These are phyloP conservation scores for Zangia roseola DNA, from an alignment of 768 basidiomycete species.

Conservation along the genomic window DNA sequence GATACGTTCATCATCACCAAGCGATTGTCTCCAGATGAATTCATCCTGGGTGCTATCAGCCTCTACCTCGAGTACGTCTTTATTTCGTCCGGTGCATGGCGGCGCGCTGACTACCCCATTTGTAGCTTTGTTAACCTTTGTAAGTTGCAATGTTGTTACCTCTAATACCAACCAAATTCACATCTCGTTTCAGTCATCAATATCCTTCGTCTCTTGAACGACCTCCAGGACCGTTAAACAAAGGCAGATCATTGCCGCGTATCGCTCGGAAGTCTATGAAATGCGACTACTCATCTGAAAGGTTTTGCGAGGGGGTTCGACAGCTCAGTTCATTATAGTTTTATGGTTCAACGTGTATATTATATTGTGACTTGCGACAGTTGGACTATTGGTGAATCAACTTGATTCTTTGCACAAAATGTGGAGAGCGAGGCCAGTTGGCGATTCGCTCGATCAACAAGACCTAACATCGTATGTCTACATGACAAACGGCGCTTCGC, in stretches of 20 bases:
- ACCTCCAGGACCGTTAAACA: conserved; percentile 42
- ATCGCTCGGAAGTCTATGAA: not conserved
- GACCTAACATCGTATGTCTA: not conserved
- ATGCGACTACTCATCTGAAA: not conserved
- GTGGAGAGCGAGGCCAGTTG: too few relatives aligned
- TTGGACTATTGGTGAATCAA: conserved; percentile 6
- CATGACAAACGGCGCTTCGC: too few relatives aligned
- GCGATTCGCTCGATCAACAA: not conserved
- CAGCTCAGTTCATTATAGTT: conserved; percentile 4
- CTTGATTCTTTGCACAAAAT: not conserved
- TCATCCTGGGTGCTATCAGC: conserved; percentile 84
- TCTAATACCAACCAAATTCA: conserved; percentile 2
- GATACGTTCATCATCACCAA: conserved; percentile 91
- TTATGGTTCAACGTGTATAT: conserved; percentile 18
- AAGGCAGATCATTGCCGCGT: not conserved
- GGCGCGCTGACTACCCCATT: conserved; percentile 15
- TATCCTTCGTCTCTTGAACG: conserved; percentile 79
- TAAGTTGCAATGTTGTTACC: conserved; percentile 37
- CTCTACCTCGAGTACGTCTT: conserved; percentile 88
- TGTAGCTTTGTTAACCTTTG: conserved; percentile 83
- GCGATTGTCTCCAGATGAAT: conserved; percentile 89
- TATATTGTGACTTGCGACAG: conserved; percentile 17
- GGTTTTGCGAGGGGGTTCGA: not conserved
- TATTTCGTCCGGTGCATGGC: not conserved
- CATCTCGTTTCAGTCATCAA: conserved; percentile 57